These are phyloP conservation scores for Perkinsus chesapeaki DNA, from an alignment of 169 alveolate genomes.

Conservation along the genomic window DNA sequence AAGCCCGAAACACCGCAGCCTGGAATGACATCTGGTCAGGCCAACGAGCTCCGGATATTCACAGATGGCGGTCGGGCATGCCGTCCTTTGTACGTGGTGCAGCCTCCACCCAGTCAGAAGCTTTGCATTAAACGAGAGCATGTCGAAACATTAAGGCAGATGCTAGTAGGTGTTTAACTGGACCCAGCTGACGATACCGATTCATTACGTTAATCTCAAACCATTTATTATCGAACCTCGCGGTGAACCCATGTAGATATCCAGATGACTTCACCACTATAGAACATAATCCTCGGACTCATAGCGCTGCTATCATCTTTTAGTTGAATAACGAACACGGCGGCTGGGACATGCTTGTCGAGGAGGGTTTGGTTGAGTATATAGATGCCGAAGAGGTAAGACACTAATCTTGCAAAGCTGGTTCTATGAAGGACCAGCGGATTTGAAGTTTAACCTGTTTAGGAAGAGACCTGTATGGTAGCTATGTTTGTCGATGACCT, in stretches of 20 bases:
- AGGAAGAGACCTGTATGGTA: constrained; percentile 97
- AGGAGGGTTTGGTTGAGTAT: constrained; percentile 92
- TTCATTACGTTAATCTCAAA: too few relatives aligned
- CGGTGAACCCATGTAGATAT: too few relatives aligned
- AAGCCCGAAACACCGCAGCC: too few relatives aligned
- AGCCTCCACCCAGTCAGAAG: constrained; percentile 15
- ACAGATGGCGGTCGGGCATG: constrained; percentile 98
- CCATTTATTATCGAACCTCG: too few relatives aligned
- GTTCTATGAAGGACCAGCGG: neutral
- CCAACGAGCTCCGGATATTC: constrained; percentile 85
- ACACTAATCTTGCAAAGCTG: neutral
- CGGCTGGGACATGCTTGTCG: constrained; percentile 76
- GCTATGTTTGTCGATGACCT: constrained; percentile 96
- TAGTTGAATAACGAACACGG: constrained; percentile 5
- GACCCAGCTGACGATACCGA: too few relatives aligned
- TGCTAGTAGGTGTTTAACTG: neutral
- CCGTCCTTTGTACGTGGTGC: constrained; percentile 95
- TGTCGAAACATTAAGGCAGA: neutral
- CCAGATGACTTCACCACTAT: too few relatives aligned
- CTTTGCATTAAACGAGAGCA: neutral
- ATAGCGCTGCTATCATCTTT: neutral
- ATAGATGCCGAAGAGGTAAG: constrained; percentile 95
- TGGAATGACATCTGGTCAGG: constrained; percentile 26
- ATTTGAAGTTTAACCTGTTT: neutral
- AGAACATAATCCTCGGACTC: too few relatives aligned